Evolutionary conservation across 306 rosid species (phyloP).

Genomic region (Cicer judaicum): DNA sequence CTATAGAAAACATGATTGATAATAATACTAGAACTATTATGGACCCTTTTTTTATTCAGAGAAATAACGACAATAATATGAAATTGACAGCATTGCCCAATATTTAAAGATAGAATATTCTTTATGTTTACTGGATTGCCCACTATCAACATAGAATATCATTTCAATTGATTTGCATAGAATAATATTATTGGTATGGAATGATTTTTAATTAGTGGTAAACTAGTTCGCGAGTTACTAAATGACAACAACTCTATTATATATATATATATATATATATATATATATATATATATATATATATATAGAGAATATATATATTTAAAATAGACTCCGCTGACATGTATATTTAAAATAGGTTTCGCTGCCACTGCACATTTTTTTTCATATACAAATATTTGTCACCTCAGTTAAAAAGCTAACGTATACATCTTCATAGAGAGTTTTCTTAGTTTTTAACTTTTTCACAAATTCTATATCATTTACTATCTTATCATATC

Average conservation of each 20-base stretch:
- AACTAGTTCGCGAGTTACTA: neutral
- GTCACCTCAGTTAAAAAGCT: no score
- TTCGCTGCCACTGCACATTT: no score
- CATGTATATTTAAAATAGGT: no score
- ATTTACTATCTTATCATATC: no score
- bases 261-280: no score
- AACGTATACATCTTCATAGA: no score
- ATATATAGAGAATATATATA: no score
- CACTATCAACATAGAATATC: neutral
- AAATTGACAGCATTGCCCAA: neutral
- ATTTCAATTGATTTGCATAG: neutral
- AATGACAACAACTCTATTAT: neutral
- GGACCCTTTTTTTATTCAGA: neutral
- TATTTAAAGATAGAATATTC: neutral
- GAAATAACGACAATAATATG: slow-evolving; percentile 20
- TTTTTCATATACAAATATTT: no score
- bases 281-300: no score
- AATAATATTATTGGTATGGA: neutral
- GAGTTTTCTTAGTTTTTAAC: no score
- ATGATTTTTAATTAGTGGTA: neutral
- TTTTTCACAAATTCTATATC: no score
- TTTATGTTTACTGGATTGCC: neutral
- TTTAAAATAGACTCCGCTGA: no score
- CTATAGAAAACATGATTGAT: slow-evolving; percentile 10
- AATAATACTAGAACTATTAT: neutral